These are phyloP conservation scores for Daldinia childiae DNA, from an alignment of 495 filamentous ascomycete genomes.

Conservation along the genomic window DNA sequence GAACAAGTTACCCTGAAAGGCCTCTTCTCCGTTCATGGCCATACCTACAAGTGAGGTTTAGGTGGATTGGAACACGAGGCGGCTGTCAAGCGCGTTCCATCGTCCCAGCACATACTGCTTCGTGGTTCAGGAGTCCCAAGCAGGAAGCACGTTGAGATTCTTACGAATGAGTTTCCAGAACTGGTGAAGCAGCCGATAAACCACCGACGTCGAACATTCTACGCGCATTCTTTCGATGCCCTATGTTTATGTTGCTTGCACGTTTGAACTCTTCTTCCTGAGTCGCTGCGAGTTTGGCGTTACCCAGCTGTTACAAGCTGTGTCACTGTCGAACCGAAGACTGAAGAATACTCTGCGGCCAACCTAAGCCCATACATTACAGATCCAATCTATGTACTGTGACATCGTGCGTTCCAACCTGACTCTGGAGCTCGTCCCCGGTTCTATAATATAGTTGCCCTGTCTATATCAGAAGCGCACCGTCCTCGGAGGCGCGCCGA, in stretches of 20 bases:
- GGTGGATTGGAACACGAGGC: slow-evolving; percentile 45
- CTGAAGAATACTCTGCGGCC: slow-evolving; percentile 10
- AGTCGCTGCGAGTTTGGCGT: slow-evolving; percentile 4
- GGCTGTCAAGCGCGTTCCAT: slow-evolving; percentile 40
- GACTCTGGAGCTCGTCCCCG: slow-evolving; percentile 23
- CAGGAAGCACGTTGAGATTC: slow-evolving; percentile 33
- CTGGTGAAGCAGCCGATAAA: slow-evolving; percentile 36
- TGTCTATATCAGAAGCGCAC: slow-evolving; percentile 36
- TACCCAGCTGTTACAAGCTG: not conserved
- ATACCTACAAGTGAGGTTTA: slow-evolving; percentile 35
- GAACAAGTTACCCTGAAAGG: slow-evolving; percentile 40
- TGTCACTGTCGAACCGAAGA: not conserved
- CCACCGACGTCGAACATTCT: slow-evolving; percentile 34
- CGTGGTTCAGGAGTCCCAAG: slow-evolving; percentile 34
- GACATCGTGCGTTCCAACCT: slow-evolving; percentile 37
- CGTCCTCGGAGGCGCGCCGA: slow-evolving; percentile 40
- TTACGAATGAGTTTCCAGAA: slow-evolving; percentile 38
- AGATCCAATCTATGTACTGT: slow-evolving; percentile 26
- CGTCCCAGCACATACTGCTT: slow-evolving; percentile 31
- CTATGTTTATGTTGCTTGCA: slow-evolving; percentile 4
- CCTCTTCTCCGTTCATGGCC: slow-evolving; percentile 36
- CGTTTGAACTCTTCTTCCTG: not conserved
- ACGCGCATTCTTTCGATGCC: slow-evolving; percentile 12
- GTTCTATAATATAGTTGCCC: slow-evolving; percentile 35
- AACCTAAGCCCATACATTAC: slow-evolving; percentile 8